Percentiles rank a stretch among this genome's conserved stretches.
Evolutionary conservation across 1,284 basidiomycete species (phyloP).

Genomic region (Heliocybe sulcata): DNA sequence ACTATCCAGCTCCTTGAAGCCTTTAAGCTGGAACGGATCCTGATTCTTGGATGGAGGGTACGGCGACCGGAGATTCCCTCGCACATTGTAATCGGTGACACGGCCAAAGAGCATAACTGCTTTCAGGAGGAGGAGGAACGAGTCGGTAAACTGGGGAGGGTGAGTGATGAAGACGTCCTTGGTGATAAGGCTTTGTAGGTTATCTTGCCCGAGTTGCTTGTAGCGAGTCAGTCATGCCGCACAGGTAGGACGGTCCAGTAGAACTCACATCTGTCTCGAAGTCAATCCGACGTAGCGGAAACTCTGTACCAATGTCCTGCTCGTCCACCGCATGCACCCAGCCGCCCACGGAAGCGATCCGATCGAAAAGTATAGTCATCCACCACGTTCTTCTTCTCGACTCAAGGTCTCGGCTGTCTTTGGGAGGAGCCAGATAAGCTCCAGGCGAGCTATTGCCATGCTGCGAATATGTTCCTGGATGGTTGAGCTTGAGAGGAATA

Average conservation of each 20-base stretch:
- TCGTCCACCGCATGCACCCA: constrained; percentile 81
- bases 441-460: constrained; percentile 60
- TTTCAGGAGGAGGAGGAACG: constrained; percentile 72
- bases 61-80: constrained; percentile 54
- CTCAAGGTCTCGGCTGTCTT: constrained; percentile 65
- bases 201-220: constrained; percentile 52
- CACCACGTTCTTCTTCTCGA: constrained; percentile 76
- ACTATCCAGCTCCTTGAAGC: constrained; percentile 61
- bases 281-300: constrained; percentile 64
- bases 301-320: constrained; percentile 71
- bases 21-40: constrained; percentile 56
- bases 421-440: constrained; percentile 74
- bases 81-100: constrained; percentile 77
- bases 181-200: constrained; percentile 62
- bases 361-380: constrained; percentile 81
- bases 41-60: constrained; percentile 56
- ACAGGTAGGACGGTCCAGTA: background rate
- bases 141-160: constrained; percentile 68
- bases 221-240: constrained; percentile 1
- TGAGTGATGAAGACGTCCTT: constrained; percentile 61
- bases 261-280: constrained; percentile 61
- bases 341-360: constrained; percentile 81
- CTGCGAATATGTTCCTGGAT: constrained; percentile 71
- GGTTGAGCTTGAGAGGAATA: constrained; percentile 73
- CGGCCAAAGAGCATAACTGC: constrained; percentile 75